Percentiles rank a stretch among this genome's conserved stretches.
Evolutionary conservation across 805 yeast species (phyloP).

Genomic region (Lipomyces lipofer): DNA sequence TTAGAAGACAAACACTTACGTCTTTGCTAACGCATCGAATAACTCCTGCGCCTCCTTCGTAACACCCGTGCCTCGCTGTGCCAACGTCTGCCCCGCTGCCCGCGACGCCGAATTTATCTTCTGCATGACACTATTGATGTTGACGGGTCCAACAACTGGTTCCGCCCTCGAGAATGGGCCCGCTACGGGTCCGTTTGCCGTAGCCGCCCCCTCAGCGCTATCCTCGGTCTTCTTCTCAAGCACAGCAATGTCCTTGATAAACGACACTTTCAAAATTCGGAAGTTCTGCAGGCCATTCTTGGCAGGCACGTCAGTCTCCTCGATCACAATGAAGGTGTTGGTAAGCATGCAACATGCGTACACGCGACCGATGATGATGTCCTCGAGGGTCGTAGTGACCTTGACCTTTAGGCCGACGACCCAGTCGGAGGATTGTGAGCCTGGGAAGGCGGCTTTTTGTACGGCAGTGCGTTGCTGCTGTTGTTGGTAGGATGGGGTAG

Average conservation of each 20-base stretch:
- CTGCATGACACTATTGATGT: slow-evolving; percentile 37
- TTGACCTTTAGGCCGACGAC: slow-evolving; percentile 48
- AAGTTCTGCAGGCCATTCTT: slow-evolving; percentile 40
- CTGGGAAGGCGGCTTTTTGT: background rate
- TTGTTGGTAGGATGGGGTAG: no score
- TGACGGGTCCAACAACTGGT: slow-evolving; percentile 41
- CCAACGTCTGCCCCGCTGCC: slow-evolving; percentile 33
- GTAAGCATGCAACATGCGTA: slow-evolving; percentile 57
- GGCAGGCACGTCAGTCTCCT: slow-evolving; percentile 27
- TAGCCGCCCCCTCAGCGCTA: background rate
- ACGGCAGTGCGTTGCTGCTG: background rate
- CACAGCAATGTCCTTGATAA: slow-evolving; percentile 55
- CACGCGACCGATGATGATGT: slow-evolving; percentile 58
- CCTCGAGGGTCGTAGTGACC: slow-evolving; percentile 60
- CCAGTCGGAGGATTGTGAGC: slow-evolving; percentile 12
- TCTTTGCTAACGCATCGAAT: slow-evolving; percentile 48
- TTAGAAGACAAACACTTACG: slow-evolving; percentile 32
- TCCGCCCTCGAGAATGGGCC: slow-evolving; percentile 38
- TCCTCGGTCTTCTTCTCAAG: slow-evolving; percentile 43
- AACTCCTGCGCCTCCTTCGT: slow-evolving; percentile 47
- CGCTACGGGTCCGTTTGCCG: slow-evolving; percentile 5
- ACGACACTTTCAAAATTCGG: slow-evolving; percentile 57
- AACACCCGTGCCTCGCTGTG: slow-evolving; percentile 43
- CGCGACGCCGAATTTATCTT: slow-evolving; percentile 36
- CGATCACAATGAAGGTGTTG: slow-evolving; percentile 46